Base-by-base conservation (phyloP, 23 red algal species). In the Gracilaria vermiculophylla region DNA sequence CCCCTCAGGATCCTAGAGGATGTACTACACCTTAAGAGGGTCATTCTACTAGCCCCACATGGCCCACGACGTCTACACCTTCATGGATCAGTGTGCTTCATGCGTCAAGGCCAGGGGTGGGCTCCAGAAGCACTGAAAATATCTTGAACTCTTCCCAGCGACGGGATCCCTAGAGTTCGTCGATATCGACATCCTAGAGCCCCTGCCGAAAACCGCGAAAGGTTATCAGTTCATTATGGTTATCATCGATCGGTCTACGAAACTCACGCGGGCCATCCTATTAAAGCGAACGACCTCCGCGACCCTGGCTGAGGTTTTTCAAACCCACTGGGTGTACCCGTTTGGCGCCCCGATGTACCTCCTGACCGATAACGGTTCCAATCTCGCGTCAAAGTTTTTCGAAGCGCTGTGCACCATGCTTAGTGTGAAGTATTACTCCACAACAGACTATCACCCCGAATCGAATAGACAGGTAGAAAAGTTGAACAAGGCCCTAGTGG, bases 241-340 rank as follows among this genome's bases (percentile, higher is more conserved):
- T 8, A 88, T 88, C 83, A 61, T 43, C 69, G 66, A 88, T 64
- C 67, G 66, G 41, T 76, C 37, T 35, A 23, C 37, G 28, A 88
- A 88, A n/a, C 49, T 67, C 41, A 86, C 81, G 8, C 62, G 3
- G 12, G 61, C 81, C 62, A 86, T 73, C 8, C 81, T 45, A 0
- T 15, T 76, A 15, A 76, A 54, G 52, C 42, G 23, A 9, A 76
- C 19, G 3, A 55, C 3, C 5, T 29, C 83, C 5, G 0, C 33
- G 3, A 23, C 17, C 12, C 11, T 88, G 31, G 64, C 42, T 8
- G 1, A 20, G 20, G 69, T 23, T 24, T 76, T 88, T 35, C 45
- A 76, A 27, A 34, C 47, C 5, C 27, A 88, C 14, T 76, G 83
- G 23, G 48, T 76, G 5, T 33, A 53, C 34, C 29, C 42, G 2